Evolutionary conservation across 2,329 filamentous ascomycete genomes (phyloP), one percentile per base, ranked within the genome.

Genomic region (Pseudocercospora pini-densiflorae): DNA sequence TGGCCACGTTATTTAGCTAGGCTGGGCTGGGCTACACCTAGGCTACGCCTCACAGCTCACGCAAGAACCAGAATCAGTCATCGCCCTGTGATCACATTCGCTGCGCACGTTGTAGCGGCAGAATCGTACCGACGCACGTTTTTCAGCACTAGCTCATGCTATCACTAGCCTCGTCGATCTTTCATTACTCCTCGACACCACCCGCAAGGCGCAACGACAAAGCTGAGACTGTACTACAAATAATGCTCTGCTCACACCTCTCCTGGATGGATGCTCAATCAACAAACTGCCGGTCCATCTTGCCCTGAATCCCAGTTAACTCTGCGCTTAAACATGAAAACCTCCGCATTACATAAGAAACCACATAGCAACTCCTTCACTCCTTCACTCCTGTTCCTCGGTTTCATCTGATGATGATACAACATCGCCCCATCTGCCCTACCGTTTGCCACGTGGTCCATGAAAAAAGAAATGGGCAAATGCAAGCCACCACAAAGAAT

Each of bases 391-490:
- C 31, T 40, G 4, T 21, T 19, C 27, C n/a, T 40, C 16, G 33
- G 6, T n/a, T n/a, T 54, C 49, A 29, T 54, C 3, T 31, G 8
- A 31, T 54, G 47, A 51, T 45, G 43, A 24, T 23, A 51, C 51
- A 6, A n/a, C 51, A 40, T 59, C 57, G 33, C 57, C 57, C 36
- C 57, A n/a, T 59, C 58, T 51, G 58, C 58, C 57, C 58, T 61
- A 61, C 58, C 40, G 27, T 10, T 21, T 61, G 40, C 58, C 58
- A 61, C 58, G 58, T 61, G 58, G 58, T n/a, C n/a, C 40, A 21
- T 31, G 40, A 21, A 21, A n/a, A 49, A 19, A 16, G 19, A 47
- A 61, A 61, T 14, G 43, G 12, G 29, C 24, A n/a, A 47, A 47
- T 61, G 58, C 23, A 51, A 61, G 43, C 58, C 58, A 47, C 43